Conservation (phyloP, 2,329 filamentous ascomycete genomes). For the Metarhizium humberi region DNA sequence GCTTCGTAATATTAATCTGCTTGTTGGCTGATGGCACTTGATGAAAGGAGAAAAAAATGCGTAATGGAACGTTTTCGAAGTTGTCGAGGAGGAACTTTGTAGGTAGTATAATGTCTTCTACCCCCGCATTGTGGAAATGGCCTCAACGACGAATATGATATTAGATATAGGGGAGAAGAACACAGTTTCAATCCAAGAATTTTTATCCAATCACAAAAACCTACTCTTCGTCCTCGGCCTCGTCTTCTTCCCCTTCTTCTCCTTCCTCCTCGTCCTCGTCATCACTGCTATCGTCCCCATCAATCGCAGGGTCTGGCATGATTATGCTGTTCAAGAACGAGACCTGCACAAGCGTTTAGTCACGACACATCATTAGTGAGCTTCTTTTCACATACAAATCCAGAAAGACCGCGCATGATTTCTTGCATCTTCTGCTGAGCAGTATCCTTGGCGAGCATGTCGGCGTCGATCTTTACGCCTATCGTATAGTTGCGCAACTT, state of each 20-base stretch:
- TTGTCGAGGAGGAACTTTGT: not conserved
- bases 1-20: not conserved
- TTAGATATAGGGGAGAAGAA: not conserved
- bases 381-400: constrained; percentile 51
- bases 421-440: constrained; percentile 56
- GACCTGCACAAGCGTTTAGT: constrained; percentile 35
- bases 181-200: not conserved
- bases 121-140: not conserved
- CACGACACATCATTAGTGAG: not conserved
- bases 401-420: constrained; percentile 59
- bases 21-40: not conserved
- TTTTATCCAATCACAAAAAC: not conserved
- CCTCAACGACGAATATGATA: not conserved
- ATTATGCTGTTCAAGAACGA: constrained; percentile 64
- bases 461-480: constrained; percentile 55
- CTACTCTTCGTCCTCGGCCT: constrained; percentile 3
- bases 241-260: constrained; percentile 5
- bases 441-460: constrained; percentile 50
- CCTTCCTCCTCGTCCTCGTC: constrained; percentile 20
- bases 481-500: constrained; percentile 74
- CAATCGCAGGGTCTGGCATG: constrained; percentile 54
- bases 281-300: constrained; percentile 31
- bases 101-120: not conserved
- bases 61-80: not conserved
- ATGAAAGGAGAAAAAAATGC: not conserved